Base-by-base conservation (phyloP, 345 rosid genomes). In the Capsella bursapastoris region DNA sequence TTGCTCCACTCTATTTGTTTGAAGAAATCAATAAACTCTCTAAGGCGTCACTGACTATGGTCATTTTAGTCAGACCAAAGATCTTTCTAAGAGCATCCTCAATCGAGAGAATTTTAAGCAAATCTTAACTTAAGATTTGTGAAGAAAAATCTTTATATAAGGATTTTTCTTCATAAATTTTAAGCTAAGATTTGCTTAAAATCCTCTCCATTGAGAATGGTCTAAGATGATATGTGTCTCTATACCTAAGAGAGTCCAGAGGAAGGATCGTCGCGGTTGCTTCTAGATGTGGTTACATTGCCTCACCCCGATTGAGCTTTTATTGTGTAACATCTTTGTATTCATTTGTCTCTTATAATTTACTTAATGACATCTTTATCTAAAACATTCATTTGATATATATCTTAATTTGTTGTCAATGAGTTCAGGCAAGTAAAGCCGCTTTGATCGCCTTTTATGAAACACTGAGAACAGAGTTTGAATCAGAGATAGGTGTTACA, bases 351-450 rank as follows among this genome's bases (percentile, higher is more conserved):
- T 48, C 37, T 49, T 2, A 4, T 66, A 37, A 41, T 31, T 25
- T 44, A 44, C 50, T 38, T 29, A 38, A 53, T 18, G 22, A n/a
- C n/a, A n/a, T n/a, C n/a, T n/a, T n/a, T n/a, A n/a, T n/a, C n/a
- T n/a, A n/a, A n/a, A n/a, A n/a, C n/a, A n/a, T n/a, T n/a, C n/a
- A n/a, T n/a, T n/a, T n/a, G n/a, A n/a, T n/a, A n/a, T n/a, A n/a
- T n/a, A n/a, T n/a, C n/a, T n/a, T n/a, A n/a, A n/a, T n/a, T n/a
- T n/a, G n/a, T n/a, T n/a, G n/a, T n/a, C n/a, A n/a, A n/a, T n/a
- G n/a, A n/a, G n/a, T n/a, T 22, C 67, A 88, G 86, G 88, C 88
- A 27, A 86, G 88, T 68, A 81, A 88, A 80, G 89, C 88, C 9
- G 88, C 90, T 6, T 50, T 80, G 9, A 80, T 81, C 16, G 77